Evolutionary conservation across 2,329 filamentous ascomycete species (phyloP).

Genomic region (Fusarium sp.): DNA sequence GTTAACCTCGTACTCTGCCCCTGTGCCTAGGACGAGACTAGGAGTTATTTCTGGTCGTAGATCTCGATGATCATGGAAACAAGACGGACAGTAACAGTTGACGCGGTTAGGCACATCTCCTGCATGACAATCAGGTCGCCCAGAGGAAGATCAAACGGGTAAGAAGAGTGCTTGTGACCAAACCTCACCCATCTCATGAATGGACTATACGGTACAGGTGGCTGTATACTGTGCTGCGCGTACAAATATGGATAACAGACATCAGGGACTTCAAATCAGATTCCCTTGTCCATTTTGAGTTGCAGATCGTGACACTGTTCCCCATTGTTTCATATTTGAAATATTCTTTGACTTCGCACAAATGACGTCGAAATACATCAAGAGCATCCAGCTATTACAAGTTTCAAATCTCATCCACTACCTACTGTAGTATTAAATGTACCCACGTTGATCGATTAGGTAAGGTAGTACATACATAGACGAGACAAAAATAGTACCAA

Average conservation of each 20-base stretch:
- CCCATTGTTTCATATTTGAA: constrained; percentile 22
- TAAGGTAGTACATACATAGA: background rate
- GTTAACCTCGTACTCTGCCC: constrained; percentile 10
- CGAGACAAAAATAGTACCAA: constrained; percentile 4
- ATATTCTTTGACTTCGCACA: constrained; percentile 7
- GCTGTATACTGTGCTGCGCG: background rate
- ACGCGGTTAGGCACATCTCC: constrained; percentile 1
- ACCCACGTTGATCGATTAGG: background rate
- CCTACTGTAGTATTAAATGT: background rate
- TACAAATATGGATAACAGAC: background rate
- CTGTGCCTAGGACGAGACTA: constrained; percentile 6
- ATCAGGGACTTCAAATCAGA: background rate
- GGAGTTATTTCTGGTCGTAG: background rate
- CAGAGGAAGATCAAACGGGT: background rate
- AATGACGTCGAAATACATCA: constrained; percentile 21
- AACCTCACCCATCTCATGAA: background rate
- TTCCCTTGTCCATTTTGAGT: background rate
- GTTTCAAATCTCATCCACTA: background rate
- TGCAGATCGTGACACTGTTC: constrained; percentile 27
- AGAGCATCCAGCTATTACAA: background rate
- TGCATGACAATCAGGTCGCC: constrained; percentile 10
- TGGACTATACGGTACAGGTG: background rate
- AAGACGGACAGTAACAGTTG: constrained; percentile 8
- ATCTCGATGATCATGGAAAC: constrained; percentile 33
- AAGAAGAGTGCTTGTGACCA: constrained; percentile 5